Conservation (phyloP, 2,329 filamentous ascomycete species). For the Fusarium sp. region DNA sequence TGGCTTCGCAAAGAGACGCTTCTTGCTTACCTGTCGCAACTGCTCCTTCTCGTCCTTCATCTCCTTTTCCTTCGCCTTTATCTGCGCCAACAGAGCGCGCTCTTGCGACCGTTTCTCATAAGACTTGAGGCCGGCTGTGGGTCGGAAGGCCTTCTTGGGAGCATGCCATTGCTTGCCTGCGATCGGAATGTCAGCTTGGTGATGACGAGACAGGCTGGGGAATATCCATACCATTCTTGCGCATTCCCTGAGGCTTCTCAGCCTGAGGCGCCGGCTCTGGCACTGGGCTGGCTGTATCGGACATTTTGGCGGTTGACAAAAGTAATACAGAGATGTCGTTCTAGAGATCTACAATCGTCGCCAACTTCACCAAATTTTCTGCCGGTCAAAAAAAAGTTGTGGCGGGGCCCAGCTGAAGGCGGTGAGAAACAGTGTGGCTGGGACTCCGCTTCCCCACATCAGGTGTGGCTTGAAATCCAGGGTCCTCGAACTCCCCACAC, state of each 20-base stretch:
- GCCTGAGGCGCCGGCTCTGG: conserved; percentile 50
- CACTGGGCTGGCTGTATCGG: conserved; percentile 47
- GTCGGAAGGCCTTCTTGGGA: conserved; percentile 86
- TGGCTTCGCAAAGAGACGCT: not conserved
- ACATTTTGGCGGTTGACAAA: conserved; percentile 54
- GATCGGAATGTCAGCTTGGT: conserved; percentile 16
- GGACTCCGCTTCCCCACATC: conserved; percentile 5
- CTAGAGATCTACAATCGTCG: conserved; percentile 4
- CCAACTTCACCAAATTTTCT: conserved; percentile 44
- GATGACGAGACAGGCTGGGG: not conserved
- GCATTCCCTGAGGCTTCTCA: conserved; percentile 71
- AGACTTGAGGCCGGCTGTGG: conserved; percentile 79
- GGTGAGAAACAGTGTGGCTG: conserved; percentile 38
- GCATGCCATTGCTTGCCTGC: conserved; percentile 95
- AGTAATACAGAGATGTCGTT: conserved; percentile 20
- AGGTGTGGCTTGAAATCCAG: conserved; percentile 39
- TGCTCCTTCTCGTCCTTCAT: conserved; percentile 96
- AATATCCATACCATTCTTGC: conserved; percentile 77
- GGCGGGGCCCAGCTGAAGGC: conserved; percentile 32
- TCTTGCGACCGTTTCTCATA: conserved; percentile 82
- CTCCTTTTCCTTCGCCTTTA: conserved; percentile 94
- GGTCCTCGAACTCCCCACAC: conserved; percentile 37
- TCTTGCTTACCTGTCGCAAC: conserved; percentile 76
- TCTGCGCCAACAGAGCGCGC: conserved; percentile 76
- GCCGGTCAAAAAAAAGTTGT: conserved; percentile 42